phyloP scores from a whole-genome alignment of 2,329 filamentous ascomycete genomes.

The Alternaria dauci region DNA sequence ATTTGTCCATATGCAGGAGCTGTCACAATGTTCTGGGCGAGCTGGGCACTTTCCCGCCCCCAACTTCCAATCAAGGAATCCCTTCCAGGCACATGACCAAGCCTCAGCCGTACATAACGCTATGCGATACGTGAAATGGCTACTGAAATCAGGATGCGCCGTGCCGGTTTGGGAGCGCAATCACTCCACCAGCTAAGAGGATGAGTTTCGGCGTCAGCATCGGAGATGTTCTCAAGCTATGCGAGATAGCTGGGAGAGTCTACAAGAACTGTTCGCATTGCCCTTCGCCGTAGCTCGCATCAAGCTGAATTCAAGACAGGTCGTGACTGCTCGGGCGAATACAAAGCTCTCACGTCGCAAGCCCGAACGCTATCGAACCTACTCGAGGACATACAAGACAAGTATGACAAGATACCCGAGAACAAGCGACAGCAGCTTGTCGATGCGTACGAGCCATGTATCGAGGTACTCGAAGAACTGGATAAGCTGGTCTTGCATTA shows the following conservation, averaged over 20 bases:
- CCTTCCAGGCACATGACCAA: constrained; percentile 4
- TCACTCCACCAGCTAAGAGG: not conserved
- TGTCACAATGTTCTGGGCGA: not conserved
- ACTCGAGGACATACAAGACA: constrained; percentile 41
- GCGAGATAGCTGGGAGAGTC: constrained; percentile 32
- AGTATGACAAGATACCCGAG: constrained; percentile 34
- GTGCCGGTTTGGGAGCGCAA: not conserved
- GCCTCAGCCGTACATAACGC: not conserved
- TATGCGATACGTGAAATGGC: not conserved
- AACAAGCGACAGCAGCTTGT: constrained; percentile 32
- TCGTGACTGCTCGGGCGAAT: constrained; percentile 42
- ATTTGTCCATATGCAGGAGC: not conserved
- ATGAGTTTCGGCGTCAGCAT: constrained; percentile 42
- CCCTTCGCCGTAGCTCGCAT: too few species aligned
- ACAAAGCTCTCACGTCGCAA: constrained; percentile 37
- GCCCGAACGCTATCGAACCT: constrained; percentile 38
- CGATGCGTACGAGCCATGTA: constrained; percentile 34
- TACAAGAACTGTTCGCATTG: constrained; percentile 37
- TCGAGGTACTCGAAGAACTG: constrained; percentile 39
- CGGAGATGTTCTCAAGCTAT: constrained; percentile 39
- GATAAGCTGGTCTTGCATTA: constrained; percentile 38
- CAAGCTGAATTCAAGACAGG: constrained; percentile 23
- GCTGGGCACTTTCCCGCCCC: constrained; percentile 1
- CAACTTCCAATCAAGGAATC: constrained; percentile 8
- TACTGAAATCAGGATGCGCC: not conserved